Conservation (phyloP, 2,329 filamentous ascomycete genomes). For the Elsinoe arachidis region DNA sequence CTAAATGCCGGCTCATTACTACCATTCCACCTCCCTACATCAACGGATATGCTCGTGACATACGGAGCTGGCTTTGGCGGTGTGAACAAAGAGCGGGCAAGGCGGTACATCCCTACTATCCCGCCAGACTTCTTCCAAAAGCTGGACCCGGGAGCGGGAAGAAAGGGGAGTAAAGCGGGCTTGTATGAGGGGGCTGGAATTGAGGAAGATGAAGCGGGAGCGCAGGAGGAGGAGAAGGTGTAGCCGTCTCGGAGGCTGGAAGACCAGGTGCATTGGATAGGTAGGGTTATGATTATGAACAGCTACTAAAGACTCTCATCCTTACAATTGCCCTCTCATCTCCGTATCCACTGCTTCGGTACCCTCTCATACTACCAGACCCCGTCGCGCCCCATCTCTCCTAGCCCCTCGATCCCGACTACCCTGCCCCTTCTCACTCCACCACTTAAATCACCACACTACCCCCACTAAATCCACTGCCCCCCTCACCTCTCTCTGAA, state of each 20-base stretch:
- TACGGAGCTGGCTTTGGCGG: conserved; percentile 94
- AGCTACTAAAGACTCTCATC: background rate
- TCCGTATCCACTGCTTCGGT: too few relatives aligned
- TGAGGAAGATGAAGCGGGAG: background rate
- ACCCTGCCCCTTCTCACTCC: too few relatives aligned
- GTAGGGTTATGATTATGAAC: background rate
- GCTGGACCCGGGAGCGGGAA: conserved; percentile 53
- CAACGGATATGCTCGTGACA: conserved; percentile 92
- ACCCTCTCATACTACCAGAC: too few relatives aligned
- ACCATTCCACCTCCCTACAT: conserved; percentile 89
- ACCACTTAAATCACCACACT: background rate
- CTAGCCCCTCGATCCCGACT: too few relatives aligned
- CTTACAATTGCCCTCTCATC: too few relatives aligned
- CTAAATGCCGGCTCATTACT: conserved; percentile 86
- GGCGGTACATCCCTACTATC: conserved; percentile 93
- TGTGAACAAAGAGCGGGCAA: conserved; percentile 78
- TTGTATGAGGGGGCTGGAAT: conserved; percentile 5
- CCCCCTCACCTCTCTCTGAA: background rate
- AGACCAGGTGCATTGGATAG: background rate
- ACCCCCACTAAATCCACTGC: background rate
- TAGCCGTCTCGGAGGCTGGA: background rate
- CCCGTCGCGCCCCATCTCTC: too few relatives aligned
- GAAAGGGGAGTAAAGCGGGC: conserved; percentile 23
- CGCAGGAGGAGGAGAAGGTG: background rate
- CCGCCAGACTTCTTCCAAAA: conserved; percentile 88